Evolutionary conservation across 352 stramenopile genomes (phyloP).

Genomic region (Achlya hypogyna): DNA sequence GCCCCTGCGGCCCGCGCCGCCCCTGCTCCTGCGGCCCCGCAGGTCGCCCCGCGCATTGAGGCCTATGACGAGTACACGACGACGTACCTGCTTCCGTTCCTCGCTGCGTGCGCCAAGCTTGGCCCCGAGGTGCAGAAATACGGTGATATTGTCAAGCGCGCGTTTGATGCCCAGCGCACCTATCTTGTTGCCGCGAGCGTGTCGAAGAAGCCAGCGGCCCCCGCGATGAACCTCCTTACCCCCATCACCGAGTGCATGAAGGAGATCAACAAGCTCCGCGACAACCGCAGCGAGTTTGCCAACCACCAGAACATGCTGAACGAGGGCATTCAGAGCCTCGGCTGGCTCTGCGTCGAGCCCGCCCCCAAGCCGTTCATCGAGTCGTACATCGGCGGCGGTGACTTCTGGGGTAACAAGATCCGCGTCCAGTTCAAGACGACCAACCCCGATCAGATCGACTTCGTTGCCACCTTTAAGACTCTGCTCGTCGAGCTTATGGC

Average conservation of each 20-base stretch:
- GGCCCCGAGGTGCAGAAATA: slow-evolving; percentile 74
- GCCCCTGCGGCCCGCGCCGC: slow-evolving; percentile 7
- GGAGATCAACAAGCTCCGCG: slow-evolving; percentile 65
- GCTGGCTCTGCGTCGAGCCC: slow-evolving; percentile 72
- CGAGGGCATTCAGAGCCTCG: slow-evolving; percentile 74
- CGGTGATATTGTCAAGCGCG: slow-evolving; percentile 75
- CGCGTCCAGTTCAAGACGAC: slow-evolving; percentile 93
- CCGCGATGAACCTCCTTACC: slow-evolving; percentile 60
- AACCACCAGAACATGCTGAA: slow-evolving; percentile 86
- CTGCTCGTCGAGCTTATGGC: slow-evolving; percentile 85
- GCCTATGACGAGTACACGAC: slow-evolving; percentile 89
- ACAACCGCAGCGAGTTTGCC: slow-evolving; percentile 74
- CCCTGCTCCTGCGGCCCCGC: slow-evolving; percentile 21
- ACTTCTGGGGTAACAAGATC: slow-evolving; percentile 98
- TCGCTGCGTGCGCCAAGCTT: slow-evolving; percentile 62
- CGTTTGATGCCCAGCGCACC: slow-evolving; percentile 82
- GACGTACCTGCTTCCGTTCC: slow-evolving; percentile 75
- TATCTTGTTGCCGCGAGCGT: slow-evolving; percentile 89
- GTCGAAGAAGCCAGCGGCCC: slow-evolving; percentile 88
- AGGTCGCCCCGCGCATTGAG: slow-evolving; percentile 58
- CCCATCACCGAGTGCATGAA: slow-evolving; percentile 68
- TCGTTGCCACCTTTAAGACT: slow-evolving; percentile 91
- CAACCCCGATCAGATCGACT: slow-evolving; percentile 85
- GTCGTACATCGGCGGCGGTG: slow-evolving; percentile 88
- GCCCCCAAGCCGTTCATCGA: slow-evolving; percentile 92